Evolutionary conservation across 768 basidiomycete species (phyloP).

Genomic region (Lentinula guzmanii): DNA sequence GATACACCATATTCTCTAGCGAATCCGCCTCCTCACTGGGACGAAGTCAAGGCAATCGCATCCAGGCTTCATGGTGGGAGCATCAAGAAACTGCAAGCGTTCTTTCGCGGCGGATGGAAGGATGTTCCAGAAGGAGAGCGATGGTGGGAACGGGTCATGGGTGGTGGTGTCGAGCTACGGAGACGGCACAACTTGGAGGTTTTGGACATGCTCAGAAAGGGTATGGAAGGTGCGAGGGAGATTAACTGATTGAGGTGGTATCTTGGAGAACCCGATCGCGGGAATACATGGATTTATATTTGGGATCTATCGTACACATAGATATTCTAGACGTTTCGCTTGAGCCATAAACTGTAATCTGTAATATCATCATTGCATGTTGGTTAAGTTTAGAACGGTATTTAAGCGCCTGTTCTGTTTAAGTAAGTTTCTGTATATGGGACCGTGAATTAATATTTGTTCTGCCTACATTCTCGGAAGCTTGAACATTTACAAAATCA

Average conservation of each 20-base stretch:
- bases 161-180: conserved; percentile 36
- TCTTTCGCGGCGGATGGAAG: conserved; percentile 58
- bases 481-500: no score
- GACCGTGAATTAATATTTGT: no score
- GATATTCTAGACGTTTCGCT: no score
- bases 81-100: conserved; percentile 24
- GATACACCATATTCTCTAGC: conserved; percentile 27
- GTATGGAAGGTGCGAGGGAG: conserved; percentile 24
- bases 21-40: conserved; percentile 47
- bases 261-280: neutral
- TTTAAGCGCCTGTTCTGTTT: no score
- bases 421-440: no score
- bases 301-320: no score
- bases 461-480: no score
- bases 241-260: neutral
- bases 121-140: conserved; percentile 49
- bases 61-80: conserved; percentile 28
- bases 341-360: no score
- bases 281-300: no score
- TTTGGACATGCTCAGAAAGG: conserved; percentile 27
- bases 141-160: conserved; percentile 67
- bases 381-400: no score
- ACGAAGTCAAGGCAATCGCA: conserved; percentile 28
- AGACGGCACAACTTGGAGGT: conserved; percentile 25
- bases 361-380: no score